phyloP scores from a whole-genome alignment of 768 basidiomycete genomes.

The Hygrocybe coccinea region DNA sequence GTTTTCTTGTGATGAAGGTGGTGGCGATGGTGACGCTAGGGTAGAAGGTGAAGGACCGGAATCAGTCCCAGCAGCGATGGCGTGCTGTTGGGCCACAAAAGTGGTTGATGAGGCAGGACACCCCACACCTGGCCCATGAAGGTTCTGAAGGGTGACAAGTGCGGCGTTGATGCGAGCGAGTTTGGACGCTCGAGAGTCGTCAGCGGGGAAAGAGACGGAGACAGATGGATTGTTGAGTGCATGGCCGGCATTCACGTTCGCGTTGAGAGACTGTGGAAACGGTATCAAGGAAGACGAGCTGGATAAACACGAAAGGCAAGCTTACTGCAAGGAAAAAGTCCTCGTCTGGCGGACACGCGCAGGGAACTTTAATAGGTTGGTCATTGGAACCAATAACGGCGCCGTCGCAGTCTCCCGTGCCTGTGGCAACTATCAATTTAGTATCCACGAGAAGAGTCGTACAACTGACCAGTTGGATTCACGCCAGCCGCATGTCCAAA shows the following conservation, averaged over 20 bases:
- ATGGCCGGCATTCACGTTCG: slow-evolving; percentile 57
- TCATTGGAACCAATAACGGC: slow-evolving; percentile 44
- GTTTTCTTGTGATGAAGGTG: slow-evolving; percentile 9
- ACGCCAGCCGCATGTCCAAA: slow-evolving; percentile 52
- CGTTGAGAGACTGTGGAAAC: slow-evolving; percentile 37
- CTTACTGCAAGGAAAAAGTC: slow-evolving; percentile 47
- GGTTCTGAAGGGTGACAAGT: slow-evolving; percentile 64
- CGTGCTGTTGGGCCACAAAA: slow-evolving; percentile 33
- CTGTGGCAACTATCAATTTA: slow-evolving; percentile 9
- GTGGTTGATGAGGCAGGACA: slow-evolving; percentile 64
- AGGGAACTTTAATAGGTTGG: slow-evolving; percentile 57
- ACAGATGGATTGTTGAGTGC: slow-evolving; percentile 60
- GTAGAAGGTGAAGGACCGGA: slow-evolving; percentile 1
- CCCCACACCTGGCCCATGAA: slow-evolving; percentile 62
- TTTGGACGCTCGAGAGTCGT: slow-evolving; percentile 49
- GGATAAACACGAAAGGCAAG: slow-evolving; percentile 4
- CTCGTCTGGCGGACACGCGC: slow-evolving; percentile 58
- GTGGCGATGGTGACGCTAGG: slow-evolving; percentile 2
- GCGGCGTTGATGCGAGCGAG: slow-evolving; percentile 55
- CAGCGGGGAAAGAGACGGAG: slow-evolving; percentile 57
- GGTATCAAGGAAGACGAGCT: not conserved
- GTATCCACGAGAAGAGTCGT: not conserved
- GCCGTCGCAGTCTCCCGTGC: slow-evolving; percentile 72
- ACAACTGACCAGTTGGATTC: slow-evolving; percentile 47
- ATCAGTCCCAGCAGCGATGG: not conserved